Evolutionary conservation across 2,329 filamentous ascomycete genomes (phyloP).

Genomic region (Colletotrichum karsti): DNA sequence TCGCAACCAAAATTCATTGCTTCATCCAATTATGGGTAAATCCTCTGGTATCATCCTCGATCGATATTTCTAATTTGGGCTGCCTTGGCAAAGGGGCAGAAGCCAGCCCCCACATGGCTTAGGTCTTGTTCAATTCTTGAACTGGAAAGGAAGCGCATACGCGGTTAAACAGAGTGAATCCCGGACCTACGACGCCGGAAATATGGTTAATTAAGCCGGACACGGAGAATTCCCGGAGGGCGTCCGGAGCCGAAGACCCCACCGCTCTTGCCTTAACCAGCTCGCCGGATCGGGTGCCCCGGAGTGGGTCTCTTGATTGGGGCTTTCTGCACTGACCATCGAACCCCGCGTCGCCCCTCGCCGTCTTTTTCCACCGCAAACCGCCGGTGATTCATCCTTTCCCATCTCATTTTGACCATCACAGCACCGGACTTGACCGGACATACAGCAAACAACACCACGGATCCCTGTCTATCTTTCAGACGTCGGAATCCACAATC

Average conservation of each 20-base stretch:
- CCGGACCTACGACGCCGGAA: background rate
- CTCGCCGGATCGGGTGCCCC: background rate
- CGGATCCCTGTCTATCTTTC: slow-evolving; percentile 8
- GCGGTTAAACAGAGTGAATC: no score
- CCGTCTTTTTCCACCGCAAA: slow-evolving; percentile 20
- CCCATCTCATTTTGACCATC: background rate
- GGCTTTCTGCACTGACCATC: slow-evolving; percentile 7
- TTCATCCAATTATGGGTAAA: no score
- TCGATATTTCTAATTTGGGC: no score
- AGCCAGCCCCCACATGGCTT: no score
- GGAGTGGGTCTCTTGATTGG: background rate
- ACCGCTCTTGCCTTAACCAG: background rate
- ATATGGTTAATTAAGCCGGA: background rate
- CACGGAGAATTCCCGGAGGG: background rate
- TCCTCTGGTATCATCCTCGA: no score
- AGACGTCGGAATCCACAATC: background rate
- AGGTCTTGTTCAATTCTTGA: no score
- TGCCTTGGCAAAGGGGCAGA: no score
- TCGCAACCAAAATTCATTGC: no score
- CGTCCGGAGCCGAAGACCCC: background rate
- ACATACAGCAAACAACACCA: background rate
- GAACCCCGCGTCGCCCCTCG: slow-evolving; percentile 3
- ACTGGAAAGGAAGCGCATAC: no score
- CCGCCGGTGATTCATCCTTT: background rate
- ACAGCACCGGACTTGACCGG: slow-evolving; percentile 5